phyloP scores from a whole-genome alignment of 1,284 basidiomycete species.

The Ustilago loliicola region DNA sequence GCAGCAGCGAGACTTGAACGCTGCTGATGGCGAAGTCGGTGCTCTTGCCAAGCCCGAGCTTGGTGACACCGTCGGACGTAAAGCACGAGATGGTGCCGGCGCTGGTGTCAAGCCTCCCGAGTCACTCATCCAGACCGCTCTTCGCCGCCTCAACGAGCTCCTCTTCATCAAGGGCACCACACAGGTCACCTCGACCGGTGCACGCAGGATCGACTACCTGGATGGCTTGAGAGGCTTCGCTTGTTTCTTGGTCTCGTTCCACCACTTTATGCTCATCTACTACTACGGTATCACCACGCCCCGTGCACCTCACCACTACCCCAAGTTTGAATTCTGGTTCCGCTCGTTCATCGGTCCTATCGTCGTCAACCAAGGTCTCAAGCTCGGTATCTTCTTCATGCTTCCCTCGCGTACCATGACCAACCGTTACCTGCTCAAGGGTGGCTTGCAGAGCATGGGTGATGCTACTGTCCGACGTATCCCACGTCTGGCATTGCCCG shows the following conservation, averaged over 20 bases:
- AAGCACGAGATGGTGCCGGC: conserved; percentile 39
- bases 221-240: conserved; percentile 65
- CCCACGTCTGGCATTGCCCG: conserved; percentile 61
- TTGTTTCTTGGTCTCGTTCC: conserved; percentile 63
- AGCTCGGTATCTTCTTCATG: conserved; percentile 64
- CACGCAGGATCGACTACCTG: conserved; percentile 62
- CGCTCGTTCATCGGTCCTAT: conserved; percentile 56
- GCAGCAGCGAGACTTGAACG: conserved; percentile 53
- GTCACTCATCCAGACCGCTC: conserved; percentile 21
- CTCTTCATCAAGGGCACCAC: conserved; percentile 56
- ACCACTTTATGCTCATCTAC: conserved; percentile 66
- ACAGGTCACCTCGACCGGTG: conserved; percentile 54
- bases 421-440: conserved; percentile 61
- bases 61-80: conserved; percentile 46
- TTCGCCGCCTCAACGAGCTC: conserved; percentile 37
- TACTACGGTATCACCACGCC: conserved; percentile 57
- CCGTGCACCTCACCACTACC: conserved; percentile 51
- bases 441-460: conserved; percentile 57
- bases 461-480: conserved; percentile 60
- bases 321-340: conserved; percentile 59
- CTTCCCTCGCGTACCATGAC: conserved; percentile 62
- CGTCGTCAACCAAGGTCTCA: conserved; percentile 58
- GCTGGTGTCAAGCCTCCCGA: conserved; percentile 40
- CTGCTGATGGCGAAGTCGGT: conserved; percentile 48
- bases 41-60: conserved; percentile 52